A percentile compares a stretch with the other conserved stretches of the same genome.
phyloP scores from a whole-genome alignment of 78 protist species.

The Anaeramoeba ignava region DNA sequence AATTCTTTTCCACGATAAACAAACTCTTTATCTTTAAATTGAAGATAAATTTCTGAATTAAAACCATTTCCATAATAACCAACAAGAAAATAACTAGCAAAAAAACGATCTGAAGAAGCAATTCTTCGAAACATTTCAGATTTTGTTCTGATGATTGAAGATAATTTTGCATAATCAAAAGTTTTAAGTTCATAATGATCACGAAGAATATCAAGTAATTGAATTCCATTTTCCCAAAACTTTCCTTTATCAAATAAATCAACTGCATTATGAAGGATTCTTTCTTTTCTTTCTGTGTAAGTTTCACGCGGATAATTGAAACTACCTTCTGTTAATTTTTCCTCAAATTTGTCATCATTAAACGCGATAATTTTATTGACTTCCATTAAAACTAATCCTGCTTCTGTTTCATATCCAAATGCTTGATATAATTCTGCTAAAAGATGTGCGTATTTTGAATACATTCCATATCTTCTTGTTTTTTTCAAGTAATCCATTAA shows the following conservation, averaged over 20 bases:
- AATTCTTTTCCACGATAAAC: not conserved
- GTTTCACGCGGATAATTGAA: not conserved
- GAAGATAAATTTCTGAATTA: not conserved
- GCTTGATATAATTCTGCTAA: not conserved
- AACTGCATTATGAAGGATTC: not conserved
- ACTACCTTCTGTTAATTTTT: not conserved
- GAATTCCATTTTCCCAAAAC: not conserved
- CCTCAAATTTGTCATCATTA: not conserved
- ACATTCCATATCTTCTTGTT: not conserved
- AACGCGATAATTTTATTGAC: not conserved
- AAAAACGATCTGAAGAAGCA: not conserved
- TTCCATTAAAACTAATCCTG: not conserved
- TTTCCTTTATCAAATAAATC: not conserved
- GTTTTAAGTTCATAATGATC: not conserved
- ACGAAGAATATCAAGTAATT: not conserved
- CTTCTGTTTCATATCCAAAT: not conserved
- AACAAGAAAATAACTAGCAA: not conserved
- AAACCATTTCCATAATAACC: not conserved
- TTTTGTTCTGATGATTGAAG: not conserved
- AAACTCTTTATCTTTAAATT: not conserved
- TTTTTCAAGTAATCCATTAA: not conserved
- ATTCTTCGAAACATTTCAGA: not conserved
- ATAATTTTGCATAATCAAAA: not conserved
- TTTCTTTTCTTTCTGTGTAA: not conserved
- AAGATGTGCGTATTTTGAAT: not conserved